Base-by-base conservation (phyloP, 805 yeast species). In the Sungouiozyma intestinalis region DNA sequence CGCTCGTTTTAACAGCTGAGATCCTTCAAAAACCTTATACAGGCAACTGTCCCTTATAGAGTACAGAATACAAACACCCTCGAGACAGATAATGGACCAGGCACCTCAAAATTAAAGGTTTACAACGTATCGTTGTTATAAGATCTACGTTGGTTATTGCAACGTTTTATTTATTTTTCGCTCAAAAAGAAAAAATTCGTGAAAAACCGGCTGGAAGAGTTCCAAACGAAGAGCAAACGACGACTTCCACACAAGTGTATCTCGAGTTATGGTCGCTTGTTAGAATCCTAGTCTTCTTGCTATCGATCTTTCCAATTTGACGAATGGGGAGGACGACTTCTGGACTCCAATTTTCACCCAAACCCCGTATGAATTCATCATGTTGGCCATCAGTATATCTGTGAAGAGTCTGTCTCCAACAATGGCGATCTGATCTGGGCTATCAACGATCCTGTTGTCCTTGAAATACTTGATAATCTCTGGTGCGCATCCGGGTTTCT, bases 351-450 rank as follows among this genome's bases (percentile, higher is more conserved):
- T 78, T 40, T 73, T 67, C 1, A 92, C 56, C 96, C 97, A 92
- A 3, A 86, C 70, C 0, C 90, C 84, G 62, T 77, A 75, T 0
- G 92, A 69, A 0, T 94, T 95, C 94, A 90, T 86, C 69, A 79
- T 69, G 53, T 92, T 90, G 16, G 97, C 96, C 95, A 92, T 84
- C 40, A 88, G 64, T 42, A 92, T 74, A 60, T 92, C 98, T 0
- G 98, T 92, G 63, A 87, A 78, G 19, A 92, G 68, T 33, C 98
- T 65, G 53, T 92, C 98, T 0, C 98, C 98, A 9, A 92, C 75
- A 4, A 92, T 79, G 0, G 85, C 90, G 14, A 92, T 78, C 48
- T 87, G 82, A 14, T 69, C 57, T 0, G 88, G 76, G 3, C 47
- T 49, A 37, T 58, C 45, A 2, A 70, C 62, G 48, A 76, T 52